Evolutionary conservation across 176 grass and related monocot species (phyloP).

Genomic region (Zoysia pacifica): DNA sequence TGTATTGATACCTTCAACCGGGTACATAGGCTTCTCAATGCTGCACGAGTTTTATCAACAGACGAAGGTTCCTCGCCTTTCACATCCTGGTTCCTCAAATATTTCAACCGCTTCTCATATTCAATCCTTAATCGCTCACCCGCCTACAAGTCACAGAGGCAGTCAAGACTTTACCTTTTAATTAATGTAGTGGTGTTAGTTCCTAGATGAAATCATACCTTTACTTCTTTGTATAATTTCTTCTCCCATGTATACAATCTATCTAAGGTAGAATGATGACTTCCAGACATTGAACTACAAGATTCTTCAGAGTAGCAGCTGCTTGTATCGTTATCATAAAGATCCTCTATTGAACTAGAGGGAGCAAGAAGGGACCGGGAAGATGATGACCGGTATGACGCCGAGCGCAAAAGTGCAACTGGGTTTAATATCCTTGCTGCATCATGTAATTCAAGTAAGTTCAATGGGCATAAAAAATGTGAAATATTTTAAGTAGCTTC

Average conservation of each 20-base stretch:
- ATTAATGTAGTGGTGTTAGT: slow-evolving; percentile 15
- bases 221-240: slow-evolving; percentile 97
- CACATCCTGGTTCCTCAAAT: slow-evolving; percentile 73
- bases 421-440: slow-evolving; percentile 87
- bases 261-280: slow-evolving; percentile 92
- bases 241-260: slow-evolving; percentile 96
- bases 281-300: slow-evolving; percentile 62
- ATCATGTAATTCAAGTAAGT: slow-evolving; percentile 36
- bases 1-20: slow-evolving; percentile 88
- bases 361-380: slow-evolving; percentile 72
- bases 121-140: slow-evolving; percentile 81
- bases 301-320: slow-evolving; percentile 85
- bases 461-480: slow-evolving; percentile 37
- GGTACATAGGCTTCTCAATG: slow-evolving; percentile 71
- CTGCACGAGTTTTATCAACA: slow-evolving; percentile 64
- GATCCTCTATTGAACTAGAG: slow-evolving; percentile 74
- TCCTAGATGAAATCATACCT: slow-evolving; percentile 52
- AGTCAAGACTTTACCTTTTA: slow-evolving; percentile 7
- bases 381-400: slow-evolving; percentile 81
- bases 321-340: slow-evolving; percentile 74
- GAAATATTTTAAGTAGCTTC: slow-evolving; percentile 30
- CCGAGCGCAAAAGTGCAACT: slow-evolving; percentile 66
- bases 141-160: slow-evolving; percentile 51
- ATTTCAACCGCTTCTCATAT: slow-evolving; percentile 81
- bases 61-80: slow-evolving; percentile 71